Percentiles rank a stretch among this genome's conserved stretches.
These are phyloP conservation scores for Fraxinus paxiana DNA, from an alignment of 305 asterid genomes.

Conservation along the genomic window DNA sequence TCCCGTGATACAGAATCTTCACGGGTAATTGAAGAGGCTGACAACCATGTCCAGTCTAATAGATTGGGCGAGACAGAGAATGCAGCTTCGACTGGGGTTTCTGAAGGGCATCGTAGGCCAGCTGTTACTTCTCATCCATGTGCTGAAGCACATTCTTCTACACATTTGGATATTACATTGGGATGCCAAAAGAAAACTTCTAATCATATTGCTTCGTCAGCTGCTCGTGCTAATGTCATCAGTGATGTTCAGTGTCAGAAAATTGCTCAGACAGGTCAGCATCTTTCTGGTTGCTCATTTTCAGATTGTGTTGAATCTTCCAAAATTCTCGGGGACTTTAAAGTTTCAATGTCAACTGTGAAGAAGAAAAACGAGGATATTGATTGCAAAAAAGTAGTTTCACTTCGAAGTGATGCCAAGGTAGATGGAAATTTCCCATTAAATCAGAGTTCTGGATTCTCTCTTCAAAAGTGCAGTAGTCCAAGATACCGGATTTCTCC, in stretches of 20 bases:
- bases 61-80: conserved; percentile 28
- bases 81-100: conserved; percentile 29
- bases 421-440: conserved; percentile 33
- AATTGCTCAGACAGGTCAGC: conserved; percentile 31
- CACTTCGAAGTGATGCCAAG: conserved; percentile 34
- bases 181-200: conserved; percentile 28
- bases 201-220: conserved; percentile 18
- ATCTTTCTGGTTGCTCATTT: conserved; percentile 28
- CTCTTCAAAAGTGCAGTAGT: conserved; percentile 56
- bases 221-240: conserved; percentile 29
- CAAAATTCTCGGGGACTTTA: conserved; percentile 52
- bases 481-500: conserved; percentile 29
- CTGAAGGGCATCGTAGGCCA: conserved; percentile 27
- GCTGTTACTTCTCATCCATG: conserved; percentile 30
- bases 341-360: conserved; percentile 41
- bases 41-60: conserved; percentile 24
- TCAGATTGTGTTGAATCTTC: conserved; percentile 41
- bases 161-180: conserved; percentile 27
- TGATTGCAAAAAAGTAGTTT: conserved; percentile 35
- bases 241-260: conserved; percentile 33
- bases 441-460: conserved; percentile 32
- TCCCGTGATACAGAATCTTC: conserved; percentile 32
- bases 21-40: conserved; percentile 28
- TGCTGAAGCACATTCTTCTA: conserved; percentile 26
- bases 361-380: conserved; percentile 40